A percentile compares a stretch with the other conserved stretches of the same genome.
Conservation (phyloP, 2,329 filamentous ascomycete genomes). For the Aspergillus costaricaensis region DNA sequence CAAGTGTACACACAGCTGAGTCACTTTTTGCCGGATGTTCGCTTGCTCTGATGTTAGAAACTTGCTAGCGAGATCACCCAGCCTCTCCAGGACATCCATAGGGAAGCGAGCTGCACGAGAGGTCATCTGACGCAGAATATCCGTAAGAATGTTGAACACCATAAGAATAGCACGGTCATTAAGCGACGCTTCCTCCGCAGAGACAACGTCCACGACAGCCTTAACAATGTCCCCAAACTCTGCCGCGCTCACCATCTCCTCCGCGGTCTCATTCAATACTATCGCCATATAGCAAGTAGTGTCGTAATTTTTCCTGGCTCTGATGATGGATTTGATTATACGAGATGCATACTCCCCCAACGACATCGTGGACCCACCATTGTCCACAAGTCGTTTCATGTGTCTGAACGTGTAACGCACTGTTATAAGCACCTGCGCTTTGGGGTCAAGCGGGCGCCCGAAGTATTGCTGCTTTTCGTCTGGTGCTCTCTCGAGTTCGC, state of each 20-base stretch:
- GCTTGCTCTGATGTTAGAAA: slow-evolving; percentile 37
- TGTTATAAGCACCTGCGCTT: slow-evolving; percentile 46
- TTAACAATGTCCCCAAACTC: slow-evolving; percentile 20
- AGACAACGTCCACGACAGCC: slow-evolving; percentile 12
- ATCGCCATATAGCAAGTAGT: slow-evolving; percentile 43
- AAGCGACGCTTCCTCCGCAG: slow-evolving; percentile 31
- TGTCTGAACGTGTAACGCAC: slow-evolving; percentile 43
- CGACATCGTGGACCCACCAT: slow-evolving; percentile 36
- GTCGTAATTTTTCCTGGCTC: slow-evolving; percentile 41
- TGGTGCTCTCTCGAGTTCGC: slow-evolving; percentile 37
- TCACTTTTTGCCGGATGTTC: slow-evolving; percentile 42
- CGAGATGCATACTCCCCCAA: slow-evolving; percentile 20
- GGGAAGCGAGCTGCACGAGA: slow-evolving; percentile 19
- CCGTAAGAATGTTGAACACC: slow-evolving; percentile 35
- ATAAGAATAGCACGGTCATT: slow-evolving; percentile 37
- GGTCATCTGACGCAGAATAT: slow-evolving; percentile 30
- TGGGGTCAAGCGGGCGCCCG: slow-evolving; percentile 36
- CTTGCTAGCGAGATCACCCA: slow-evolving; percentile 34
- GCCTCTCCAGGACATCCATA: slow-evolving; percentile 27
- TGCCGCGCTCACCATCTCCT: slow-evolving; percentile 37
- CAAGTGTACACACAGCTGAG: slow-evolving; percentile 35
- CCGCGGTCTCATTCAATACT: slow-evolving; percentile 42
- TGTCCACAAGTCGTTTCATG: slow-evolving; percentile 36
- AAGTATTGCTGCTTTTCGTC: slow-evolving; percentile 31
- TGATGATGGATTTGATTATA: slow-evolving; percentile 31